Conservation (phyloP, 495 filamentous ascomycete genomes). For the Cercophora sp. region DNA sequence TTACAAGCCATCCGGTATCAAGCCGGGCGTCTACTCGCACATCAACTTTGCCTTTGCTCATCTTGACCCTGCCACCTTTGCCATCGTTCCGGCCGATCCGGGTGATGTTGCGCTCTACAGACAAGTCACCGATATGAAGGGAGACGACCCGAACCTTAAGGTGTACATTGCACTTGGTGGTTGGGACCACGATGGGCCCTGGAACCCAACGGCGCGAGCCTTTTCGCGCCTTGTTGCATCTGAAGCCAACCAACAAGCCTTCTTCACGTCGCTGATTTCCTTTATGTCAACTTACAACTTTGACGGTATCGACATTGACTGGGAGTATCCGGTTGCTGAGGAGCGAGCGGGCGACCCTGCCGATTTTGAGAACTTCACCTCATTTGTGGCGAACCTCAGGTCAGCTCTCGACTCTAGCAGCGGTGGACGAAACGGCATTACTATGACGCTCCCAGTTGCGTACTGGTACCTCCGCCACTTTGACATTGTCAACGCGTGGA, state of each 20-base stretch:
- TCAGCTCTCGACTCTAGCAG: slow-evolving; percentile 8
- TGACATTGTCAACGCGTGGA: slow-evolving; percentile 26
- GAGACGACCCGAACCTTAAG: slow-evolving; percentile 13
- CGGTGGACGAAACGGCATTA: neutral
- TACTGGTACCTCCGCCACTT: neutral
- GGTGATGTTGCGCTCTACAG: slow-evolving; percentile 19
- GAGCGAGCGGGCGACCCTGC: neutral
- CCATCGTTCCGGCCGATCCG: slow-evolving; percentile 5
- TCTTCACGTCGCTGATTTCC: slow-evolving; percentile 37
- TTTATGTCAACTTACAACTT: slow-evolving; percentile 50
- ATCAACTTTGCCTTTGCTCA: slow-evolving; percentile 27
- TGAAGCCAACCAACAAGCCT: slow-evolving; percentile 31
- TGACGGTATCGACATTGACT: slow-evolving; percentile 55
- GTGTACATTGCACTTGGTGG: neutral
- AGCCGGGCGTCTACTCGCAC: slow-evolving; percentile 12
- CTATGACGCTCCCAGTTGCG: neutral
- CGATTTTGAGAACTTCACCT: neutral
- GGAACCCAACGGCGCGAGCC: neutral
- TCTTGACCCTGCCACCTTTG: slow-evolving; percentile 18
- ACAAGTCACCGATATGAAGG: slow-evolving; percentile 28
- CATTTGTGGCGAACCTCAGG: neutral
- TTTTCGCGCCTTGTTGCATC: slow-evolving; percentile 25
- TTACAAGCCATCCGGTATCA: neutral
- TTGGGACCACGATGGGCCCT: neutral
- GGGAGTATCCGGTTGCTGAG: slow-evolving; percentile 21